These are phyloP conservation scores for Astrocystis sublimbata DNA, from an alignment of 495 filamentous ascomycete species.

Conservation along the genomic window DNA sequence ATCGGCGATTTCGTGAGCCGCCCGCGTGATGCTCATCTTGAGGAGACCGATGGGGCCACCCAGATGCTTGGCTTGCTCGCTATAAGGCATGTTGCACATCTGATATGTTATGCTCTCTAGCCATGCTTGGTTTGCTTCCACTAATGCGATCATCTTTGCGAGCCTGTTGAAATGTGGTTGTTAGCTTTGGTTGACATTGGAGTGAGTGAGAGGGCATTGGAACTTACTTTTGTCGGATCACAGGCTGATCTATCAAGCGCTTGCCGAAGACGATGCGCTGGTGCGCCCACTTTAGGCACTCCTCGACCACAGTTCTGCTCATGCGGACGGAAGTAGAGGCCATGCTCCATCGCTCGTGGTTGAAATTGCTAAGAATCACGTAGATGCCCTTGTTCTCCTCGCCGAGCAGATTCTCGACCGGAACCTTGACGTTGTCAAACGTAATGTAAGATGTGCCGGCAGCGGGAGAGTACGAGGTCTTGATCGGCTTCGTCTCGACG, in stretches of 20 bases:
- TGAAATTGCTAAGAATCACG: conserved; percentile 88
- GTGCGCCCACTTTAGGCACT: conserved; percentile 87
- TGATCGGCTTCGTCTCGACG: conserved; percentile 76
- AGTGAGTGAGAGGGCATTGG: background rate
- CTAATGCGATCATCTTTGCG: conserved; percentile 83
- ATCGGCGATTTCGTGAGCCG: conserved; percentile 80
- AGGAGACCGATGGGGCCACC: conserved; percentile 82
- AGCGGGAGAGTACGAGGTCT: conserved; percentile 79
- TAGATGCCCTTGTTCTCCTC: conserved; percentile 85
- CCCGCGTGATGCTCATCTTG: conserved; percentile 74
- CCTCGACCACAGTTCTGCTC: conserved; percentile 71
- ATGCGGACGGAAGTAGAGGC: conserved; percentile 61
- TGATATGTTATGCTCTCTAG: conserved; percentile 80
- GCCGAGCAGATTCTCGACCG: conserved; percentile 74
- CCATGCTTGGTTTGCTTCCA: conserved; percentile 83
- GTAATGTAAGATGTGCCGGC: conserved; percentile 81
- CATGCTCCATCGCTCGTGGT: conserved; percentile 79
- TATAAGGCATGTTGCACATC: conserved; percentile 84
- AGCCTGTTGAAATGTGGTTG: conserved; percentile 37
- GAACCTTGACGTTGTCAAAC: conserved; percentile 86
- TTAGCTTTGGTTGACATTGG: background rate
- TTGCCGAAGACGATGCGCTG: conserved; percentile 86
- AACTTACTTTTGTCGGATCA: conserved; percentile 71
- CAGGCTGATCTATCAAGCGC: conserved; percentile 77
- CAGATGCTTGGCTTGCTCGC: conserved; percentile 71